Conservation (phyloP, 495 filamentous ascomycete genomes). For the Penicillium coprophilum region DNA sequence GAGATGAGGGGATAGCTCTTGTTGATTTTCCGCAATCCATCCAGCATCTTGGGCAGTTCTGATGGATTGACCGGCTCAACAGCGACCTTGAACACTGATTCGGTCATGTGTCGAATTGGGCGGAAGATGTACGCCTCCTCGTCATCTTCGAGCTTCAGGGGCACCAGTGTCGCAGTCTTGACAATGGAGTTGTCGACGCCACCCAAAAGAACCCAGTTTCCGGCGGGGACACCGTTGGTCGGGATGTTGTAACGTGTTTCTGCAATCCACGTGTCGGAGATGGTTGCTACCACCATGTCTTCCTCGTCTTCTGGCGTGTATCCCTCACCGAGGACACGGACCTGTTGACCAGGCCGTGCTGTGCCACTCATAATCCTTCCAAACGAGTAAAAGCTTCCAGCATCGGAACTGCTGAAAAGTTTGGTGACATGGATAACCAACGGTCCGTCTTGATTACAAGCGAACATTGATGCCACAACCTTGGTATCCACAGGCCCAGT, state of each 20-base stretch:
- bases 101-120: conserved; percentile 90
- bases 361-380: conserved; percentile 94
- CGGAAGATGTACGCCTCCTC: conserved; percentile 95
- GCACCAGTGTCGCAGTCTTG: conserved; percentile 94
- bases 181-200: conserved; percentile 98
- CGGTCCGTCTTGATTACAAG: conserved; percentile 86
- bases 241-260: conserved; percentile 91
- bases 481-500: conserved; percentile 92
- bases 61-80: conserved; percentile 98
- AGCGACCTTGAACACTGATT: conserved; percentile 96
- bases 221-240: conserved; percentile 87
- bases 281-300: conserved; percentile 90
- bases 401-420: conserved; percentile 84
- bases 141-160: conserved; percentile 72
- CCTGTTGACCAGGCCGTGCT: conserved; percentile 74
- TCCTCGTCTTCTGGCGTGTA: conserved; percentile 98
- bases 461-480: conserved; percentile 72
- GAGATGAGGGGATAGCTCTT: conserved; percentile 94
- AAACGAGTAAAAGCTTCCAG: conserved; percentile 82
- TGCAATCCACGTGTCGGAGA: conserved; percentile 87
- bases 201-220: conserved; percentile 88
- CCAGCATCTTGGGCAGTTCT: conserved; percentile 98
- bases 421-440: conserved; percentile 90
- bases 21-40: conserved; percentile 93
- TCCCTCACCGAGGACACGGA: conserved; percentile 90